These are phyloP conservation scores for Pinus taeda DNA, from an alignment of 75 land plant genomes.

Conservation along the genomic window DNA sequence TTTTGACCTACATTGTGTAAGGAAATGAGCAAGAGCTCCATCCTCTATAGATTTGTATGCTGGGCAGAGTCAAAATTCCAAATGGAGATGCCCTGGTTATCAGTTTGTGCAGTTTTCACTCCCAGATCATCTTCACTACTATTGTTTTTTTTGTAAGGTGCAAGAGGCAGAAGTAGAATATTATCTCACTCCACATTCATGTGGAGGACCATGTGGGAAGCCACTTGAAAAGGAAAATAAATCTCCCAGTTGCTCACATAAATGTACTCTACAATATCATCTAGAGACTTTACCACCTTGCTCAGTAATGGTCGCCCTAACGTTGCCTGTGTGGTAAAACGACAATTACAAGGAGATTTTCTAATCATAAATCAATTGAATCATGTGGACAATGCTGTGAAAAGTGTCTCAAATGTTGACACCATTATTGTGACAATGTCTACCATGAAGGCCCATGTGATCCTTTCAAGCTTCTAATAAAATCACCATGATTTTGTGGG, in stretches of 20 bases:
- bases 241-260: constrained; percentile 62
- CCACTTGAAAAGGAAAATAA: constrained; percentile 51
- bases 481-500: constrained; percentile 81
- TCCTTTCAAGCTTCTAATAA: constrained; percentile 51
- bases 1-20: constrained; percentile 78
- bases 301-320: constrained; percentile 74
- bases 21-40: constrained; percentile 96
- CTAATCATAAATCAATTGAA: constrained; percentile 46
- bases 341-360: constrained; percentile 58
- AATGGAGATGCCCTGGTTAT: constrained; percentile 98
- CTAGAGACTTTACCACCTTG: constrained; percentile 99
- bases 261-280: constrained; percentile 93
- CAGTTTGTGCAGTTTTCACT: constrained; percentile 72
- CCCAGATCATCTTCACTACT: constrained; percentile 66
- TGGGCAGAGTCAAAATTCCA: constrained; percentile 40
- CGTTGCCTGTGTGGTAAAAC: constrained; percentile 86
- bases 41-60: constrained; percentile 62
- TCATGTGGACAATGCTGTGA: constrained; percentile 81
- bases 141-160: constrained; percentile 89
- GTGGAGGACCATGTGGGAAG: constrained; percentile 95
- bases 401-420: constrained; percentile 64
- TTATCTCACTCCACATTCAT: constrained; percentile 94
- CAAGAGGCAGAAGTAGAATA: constrained; percentile 76
- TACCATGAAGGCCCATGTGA: constrained; percentile 85
- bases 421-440: constrained; percentile 63